Base-by-base conservation (phyloP, 2,329 filamentous ascomycete genomes). In the Stenocarpella maydis region DNA sequence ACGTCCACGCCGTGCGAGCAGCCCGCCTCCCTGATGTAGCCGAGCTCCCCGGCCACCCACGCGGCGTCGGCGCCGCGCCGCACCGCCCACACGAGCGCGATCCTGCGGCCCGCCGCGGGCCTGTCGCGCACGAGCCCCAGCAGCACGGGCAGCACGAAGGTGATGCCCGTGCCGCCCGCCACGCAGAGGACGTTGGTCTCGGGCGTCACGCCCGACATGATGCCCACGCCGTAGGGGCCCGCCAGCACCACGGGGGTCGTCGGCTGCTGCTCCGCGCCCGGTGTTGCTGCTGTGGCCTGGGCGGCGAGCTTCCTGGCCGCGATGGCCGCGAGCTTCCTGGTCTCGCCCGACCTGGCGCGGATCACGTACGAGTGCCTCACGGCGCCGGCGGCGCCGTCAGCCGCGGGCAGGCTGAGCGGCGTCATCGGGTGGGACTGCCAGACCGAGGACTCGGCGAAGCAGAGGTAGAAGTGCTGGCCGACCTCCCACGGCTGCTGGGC, bases 391-490 rank as follows among this genome's bases (percentile, higher is more conserved):
- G 80, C 76, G 24, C 77, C 74, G 0, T 72, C 71, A 4, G 81
- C 76, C 8, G 79, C 73, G 0, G 88, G 89, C 0, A 86, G 76
- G 66, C 85, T 89, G 10, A 89, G 80, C 0, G 89, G 88, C 0
- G 90, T 92, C 75, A 93, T 91, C 0, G 91, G 91, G 74, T 93
- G 91, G 0, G 88, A 89, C 77, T 93, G 90, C 89, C 90, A 92
- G 73, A 93, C 85, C 73, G 85, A 90, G 39, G 88, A 81, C 71
- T 90, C 85, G 0, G 88, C 82, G 74, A 93, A 93, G 76, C 86
- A 91, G 19, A 93, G 81, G 74, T 88, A 93, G 77, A 91, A 93
- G 75, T 93, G 91, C 77, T 93, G 88, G 12, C 91, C 91, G 15
- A 91, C 81, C 15, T 82, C 80, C 90, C 91, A 93, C 0, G 85